Evolutionary conservation across 176 grass and related monocot genomes (phyloP).

Genomic region (Ananas comosus): DNA sequence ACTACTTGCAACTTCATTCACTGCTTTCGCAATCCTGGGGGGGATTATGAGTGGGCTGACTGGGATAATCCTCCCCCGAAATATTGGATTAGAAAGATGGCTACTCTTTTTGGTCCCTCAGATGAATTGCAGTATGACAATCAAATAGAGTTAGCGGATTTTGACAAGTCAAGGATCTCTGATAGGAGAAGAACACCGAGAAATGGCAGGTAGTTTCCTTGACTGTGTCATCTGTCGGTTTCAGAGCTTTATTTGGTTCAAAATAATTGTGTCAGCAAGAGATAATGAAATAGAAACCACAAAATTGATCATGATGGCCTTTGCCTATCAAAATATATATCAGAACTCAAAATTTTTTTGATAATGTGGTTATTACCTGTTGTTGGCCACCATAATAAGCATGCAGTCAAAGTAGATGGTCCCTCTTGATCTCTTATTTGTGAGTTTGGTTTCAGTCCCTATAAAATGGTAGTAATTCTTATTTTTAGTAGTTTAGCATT

Average conservation of each 20-base stretch:
- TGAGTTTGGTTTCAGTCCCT: too few species aligned
- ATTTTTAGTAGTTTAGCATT: too few species aligned
- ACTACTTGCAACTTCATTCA: slow-evolving; percentile 90
- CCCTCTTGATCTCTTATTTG: too few species aligned
- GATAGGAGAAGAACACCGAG: slow-evolving; percentile 28
- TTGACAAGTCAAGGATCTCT: slow-evolving; percentile 31
- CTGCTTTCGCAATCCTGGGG: slow-evolving; percentile 88
- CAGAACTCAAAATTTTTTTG: too few species aligned
- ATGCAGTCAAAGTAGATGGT: too few species aligned
- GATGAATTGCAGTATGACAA: slow-evolving; percentile 39
- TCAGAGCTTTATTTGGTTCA: background rate
- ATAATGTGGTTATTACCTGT: too few species aligned
- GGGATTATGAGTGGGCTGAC: slow-evolving; percentile 97
- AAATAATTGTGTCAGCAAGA: background rate
- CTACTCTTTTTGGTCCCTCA: slow-evolving; percentile 70
- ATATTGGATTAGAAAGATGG: slow-evolving; percentile 80
- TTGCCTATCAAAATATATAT: background rate
- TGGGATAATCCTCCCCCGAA: slow-evolving; percentile 83
- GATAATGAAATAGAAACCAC: too few species aligned
- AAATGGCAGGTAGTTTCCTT: slow-evolving; percentile 4
- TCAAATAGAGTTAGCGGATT: slow-evolving; percentile 19
- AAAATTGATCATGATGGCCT: too few species aligned
- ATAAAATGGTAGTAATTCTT: too few species aligned
- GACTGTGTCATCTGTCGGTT: background rate
- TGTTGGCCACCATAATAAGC: too few species aligned